Base-by-base conservation (phyloP, 305 asterid genomes). In the Petunia hybrid region DNA sequence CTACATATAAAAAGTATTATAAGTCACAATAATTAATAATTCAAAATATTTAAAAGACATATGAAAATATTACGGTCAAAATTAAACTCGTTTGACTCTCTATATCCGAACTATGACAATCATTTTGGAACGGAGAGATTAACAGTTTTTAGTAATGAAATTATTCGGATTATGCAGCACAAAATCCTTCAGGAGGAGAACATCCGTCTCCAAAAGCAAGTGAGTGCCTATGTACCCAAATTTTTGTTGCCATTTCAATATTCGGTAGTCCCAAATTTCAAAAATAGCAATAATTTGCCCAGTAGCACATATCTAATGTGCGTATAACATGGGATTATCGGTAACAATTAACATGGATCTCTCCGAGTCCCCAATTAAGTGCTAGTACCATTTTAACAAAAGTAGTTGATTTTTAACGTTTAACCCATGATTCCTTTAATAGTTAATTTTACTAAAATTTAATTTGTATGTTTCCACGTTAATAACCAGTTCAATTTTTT, bases 111-210 rank as follows among this genome's bases (percentile, higher is more conserved):
- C n/a, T n/a, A n/a, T n/a, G n/a, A n/a, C n/a, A n/a, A n/a, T n/a
- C n/a, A n/a, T n/a, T n/a, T n/a, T n/a, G n/a, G n/a, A n/a, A n/a
- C n/a, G n/a, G n/a, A n/a, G n/a, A n/a, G n/a, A 22, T 56, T 0
- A 45, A 61, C 51, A 51, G 8, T 9, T 40, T 40, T 75, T 63
- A 36, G 22, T 56, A 61, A 70, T 43, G 38, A 73, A 76, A 41
- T 64, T n/a, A 3, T 14, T 41, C n/a, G 46, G 41, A 48, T 42
- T 36, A 6, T 87, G 87, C 89, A 90, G 94, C 87, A 86, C 9
- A 89, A 87, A 78, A 89, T 86, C 64, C 90, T 90, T 35, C 92
- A 87, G 79, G 92, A 89, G 80, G 91, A 90, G 86, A 90, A 87
- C 85, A 83, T 42, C 79, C 76, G 80, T 85, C 92, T 89, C 81